Evolutionary conservation across 495 filamentous ascomycete species (phyloP), one percentile per base, ranked within the genome.

Genomic region (Tuber microsphaerosporum): DNA sequence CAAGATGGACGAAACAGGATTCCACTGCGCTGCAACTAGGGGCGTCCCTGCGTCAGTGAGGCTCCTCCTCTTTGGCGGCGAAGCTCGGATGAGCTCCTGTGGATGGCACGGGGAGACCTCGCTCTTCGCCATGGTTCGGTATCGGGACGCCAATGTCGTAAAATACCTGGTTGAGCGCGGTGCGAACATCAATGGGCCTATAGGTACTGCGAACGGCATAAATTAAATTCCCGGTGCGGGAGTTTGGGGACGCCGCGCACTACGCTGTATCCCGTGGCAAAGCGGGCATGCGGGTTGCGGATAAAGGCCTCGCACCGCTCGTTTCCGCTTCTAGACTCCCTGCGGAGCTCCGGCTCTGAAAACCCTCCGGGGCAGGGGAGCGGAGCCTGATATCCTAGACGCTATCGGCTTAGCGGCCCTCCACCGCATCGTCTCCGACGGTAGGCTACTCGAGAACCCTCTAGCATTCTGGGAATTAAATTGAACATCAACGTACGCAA

Each of bases 301-400:
- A 1, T 4, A 12, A n/a, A 26, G 70, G 73, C 22, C 70, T 71
- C 19, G 56, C 70, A 8, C 65, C 73, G 16, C 51, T 79, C 41
- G 45, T 75, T 43, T 72, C 72, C 31, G 46, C 65, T 22, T 73
- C 70, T 8, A 73, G 76, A 41, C 61, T 73, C 45, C 73, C 45
- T 75, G 73, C 46, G 73, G 26, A 1, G 26, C 48, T 17, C 56
- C 56, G 3, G 26, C 7, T 16, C 70, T 79, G 17, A 70, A 39
- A 5, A 45, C 75, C 44, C 77, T 78, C 14, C 77, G 71, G 6
- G 73, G 46, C 16, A 70, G 46, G 16, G 76, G 76, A 14, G 71
- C 73, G 3, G 75, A 79, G 70, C 77, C 76, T 7, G 78, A 78
- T 44, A 41, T 78, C 20, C 45, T 45, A 41, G 72, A 79, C 34